phyloP scores from a whole-genome alignment of 495 filamentous ascomycete genomes.

The Xeromyces bisporus region DNA sequence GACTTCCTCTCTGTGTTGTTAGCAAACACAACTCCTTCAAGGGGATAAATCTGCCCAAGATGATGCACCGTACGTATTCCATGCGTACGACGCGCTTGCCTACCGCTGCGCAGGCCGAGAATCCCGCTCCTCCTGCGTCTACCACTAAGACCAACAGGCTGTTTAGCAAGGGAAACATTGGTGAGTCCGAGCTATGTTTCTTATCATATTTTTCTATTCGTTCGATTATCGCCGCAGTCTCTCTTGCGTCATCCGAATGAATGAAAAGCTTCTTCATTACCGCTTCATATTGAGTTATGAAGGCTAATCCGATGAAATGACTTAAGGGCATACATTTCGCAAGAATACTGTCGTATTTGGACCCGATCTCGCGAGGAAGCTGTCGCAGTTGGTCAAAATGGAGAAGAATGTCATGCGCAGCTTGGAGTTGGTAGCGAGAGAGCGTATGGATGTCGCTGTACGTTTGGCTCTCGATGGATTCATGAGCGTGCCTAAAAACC shows the following conservation, averaged over 20 bases:
- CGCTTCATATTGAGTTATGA: constrained; percentile 18
- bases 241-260: no score
- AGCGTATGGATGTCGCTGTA: constrained; percentile 97
- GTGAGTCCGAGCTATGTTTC: constrained; percentile 33
- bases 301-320: no score
- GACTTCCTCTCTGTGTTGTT: constrained; percentile 8
- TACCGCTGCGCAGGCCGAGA: constrained; percentile 77
- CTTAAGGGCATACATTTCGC: constrained; percentile 79
- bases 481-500: background rate
- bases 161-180: constrained; percentile 70
- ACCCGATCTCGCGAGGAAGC: constrained; percentile 91
- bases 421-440: constrained; percentile 83
- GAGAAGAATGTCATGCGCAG: constrained; percentile 99
- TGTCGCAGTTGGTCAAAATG: constrained; percentile 97
- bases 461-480: constrained; percentile 11
- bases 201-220: background rate
- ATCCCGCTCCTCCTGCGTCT: constrained; percentile 80
- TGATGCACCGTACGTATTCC: constrained; percentile 95
- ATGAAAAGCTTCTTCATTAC: background rate
- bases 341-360: constrained; percentile 84
- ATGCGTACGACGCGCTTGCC: constrained; percentile 94
- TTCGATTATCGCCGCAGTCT: background rate
- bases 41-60: background rate
- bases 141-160: constrained; percentile 77
- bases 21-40: no score